Conservation (phyloP, 345 rosid genomes). For the Eucalyptus fibrosa region DNA sequence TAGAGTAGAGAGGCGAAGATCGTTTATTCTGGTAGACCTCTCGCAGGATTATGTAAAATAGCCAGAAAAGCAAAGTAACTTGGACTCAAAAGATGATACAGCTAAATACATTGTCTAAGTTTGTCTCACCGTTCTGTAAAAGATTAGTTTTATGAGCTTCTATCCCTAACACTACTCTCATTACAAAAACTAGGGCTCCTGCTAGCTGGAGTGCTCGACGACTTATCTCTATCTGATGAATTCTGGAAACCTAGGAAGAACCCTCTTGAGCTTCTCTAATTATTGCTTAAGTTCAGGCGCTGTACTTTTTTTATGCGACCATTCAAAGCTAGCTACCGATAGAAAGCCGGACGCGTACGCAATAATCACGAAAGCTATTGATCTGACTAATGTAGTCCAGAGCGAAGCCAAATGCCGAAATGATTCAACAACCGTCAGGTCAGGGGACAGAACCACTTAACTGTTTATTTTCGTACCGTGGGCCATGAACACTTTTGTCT, state of each 20-base stretch:
- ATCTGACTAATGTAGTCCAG: background rate
- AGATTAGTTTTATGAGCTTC: background rate
- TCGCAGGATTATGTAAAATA: background rate
- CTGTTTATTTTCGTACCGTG: background rate
- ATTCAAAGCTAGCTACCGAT: background rate
- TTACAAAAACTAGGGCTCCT: background rate
- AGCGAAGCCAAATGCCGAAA: background rate
- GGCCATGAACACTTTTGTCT: background rate
- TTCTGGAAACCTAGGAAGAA: background rate
- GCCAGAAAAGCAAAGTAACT: background rate
- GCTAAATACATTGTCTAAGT: background rate
- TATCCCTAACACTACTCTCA: background rate
- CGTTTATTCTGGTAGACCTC: background rate
- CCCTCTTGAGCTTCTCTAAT: background rate
- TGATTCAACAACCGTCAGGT: background rate
- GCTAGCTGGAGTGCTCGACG: background rate
- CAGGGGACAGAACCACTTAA: background rate
- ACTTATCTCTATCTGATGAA: background rate
- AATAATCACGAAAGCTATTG: background rate
- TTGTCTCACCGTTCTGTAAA: background rate
- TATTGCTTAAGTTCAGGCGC: background rate
- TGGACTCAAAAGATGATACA: background rate
- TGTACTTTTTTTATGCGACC: background rate
- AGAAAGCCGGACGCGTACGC: background rate
- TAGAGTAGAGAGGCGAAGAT: background rate